These are phyloP conservation scores for Colletotrichum australisinense DNA, from an alignment of 2,329 filamentous ascomycete species.

Conservation along the genomic window DNA sequence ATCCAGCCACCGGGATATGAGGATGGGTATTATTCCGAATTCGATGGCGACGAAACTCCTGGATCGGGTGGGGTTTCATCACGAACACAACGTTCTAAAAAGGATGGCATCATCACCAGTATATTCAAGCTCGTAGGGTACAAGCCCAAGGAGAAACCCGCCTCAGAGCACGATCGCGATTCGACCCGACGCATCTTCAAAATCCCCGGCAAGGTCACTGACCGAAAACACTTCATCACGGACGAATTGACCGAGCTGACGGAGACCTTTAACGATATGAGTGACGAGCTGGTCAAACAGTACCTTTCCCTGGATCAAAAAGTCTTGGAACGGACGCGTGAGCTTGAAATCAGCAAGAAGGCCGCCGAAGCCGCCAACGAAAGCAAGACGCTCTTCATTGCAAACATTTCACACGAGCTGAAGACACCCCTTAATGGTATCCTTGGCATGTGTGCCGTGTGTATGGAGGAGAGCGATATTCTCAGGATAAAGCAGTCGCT, in stretches of 20 bases:
- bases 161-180: conserved; percentile 50
- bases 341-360: conserved; percentile 90
- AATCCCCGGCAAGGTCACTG: conserved; percentile 85
- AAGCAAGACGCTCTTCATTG: conserved; percentile 97
- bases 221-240: conserved; percentile 79
- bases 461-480: conserved; percentile 90
- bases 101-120: conserved; percentile 40
- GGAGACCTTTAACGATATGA: conserved; percentile 92
- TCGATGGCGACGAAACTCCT: conserved; percentile 58
- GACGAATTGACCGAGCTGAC: conserved; percentile 90
- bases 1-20: conserved; percentile 74
- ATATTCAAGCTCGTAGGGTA: conserved; percentile 37
- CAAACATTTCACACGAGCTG: conserved; percentile 88
- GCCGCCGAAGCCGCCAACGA: conserved; percentile 95
- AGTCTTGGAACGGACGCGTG: conserved; percentile 83
- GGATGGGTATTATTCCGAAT: conserved; percentile 54
- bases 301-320: conserved; percentile 87
- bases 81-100: conserved; percentile 56
- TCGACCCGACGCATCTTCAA: conserved; percentile 73
- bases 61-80: conserved; percentile 50
- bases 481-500: conserved; percentile 83
- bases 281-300: conserved; percentile 87
- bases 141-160: conserved; percentile 37
- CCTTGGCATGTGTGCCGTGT: conserved; percentile 91
- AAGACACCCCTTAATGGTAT: conserved; percentile 97